Conservation (phyloP, 208 protist genomes). For the Acanthamoeba comandoni region DNA sequence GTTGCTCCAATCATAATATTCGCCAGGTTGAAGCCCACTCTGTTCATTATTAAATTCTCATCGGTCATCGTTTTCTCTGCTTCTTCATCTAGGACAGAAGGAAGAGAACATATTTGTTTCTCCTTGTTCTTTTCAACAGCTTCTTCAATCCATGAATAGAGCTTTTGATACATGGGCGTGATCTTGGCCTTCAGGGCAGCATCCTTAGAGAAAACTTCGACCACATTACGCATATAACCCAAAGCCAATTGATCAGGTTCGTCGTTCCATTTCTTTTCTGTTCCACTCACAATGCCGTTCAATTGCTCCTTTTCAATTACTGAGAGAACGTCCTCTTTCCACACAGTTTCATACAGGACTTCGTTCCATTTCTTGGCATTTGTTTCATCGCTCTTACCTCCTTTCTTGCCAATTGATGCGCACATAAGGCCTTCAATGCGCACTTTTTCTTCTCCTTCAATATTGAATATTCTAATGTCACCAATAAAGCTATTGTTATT, state of each 20-base stretch:
- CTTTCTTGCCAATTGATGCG: constrained; percentile 44
- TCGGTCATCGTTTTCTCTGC: background rate
- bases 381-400: too few species aligned
- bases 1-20: constrained; percentile 8
- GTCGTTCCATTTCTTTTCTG: constrained; percentile 16
- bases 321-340: background rate
- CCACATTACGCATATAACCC: constrained; percentile 2
- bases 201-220: background rate
- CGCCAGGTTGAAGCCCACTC: background rate
- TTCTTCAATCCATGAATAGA: background rate
- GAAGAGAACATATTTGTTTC: too few species aligned
- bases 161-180: background rate
- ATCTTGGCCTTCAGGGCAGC: background rate
- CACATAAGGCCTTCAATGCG: constrained; percentile 14
- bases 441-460: constrained; percentile 7
- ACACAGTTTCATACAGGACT: constrained; percentile 19
- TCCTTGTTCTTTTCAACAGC: background rate
- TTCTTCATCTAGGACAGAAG: too few species aligned
- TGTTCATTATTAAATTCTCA: constrained; percentile 20
- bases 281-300: background rate
- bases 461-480: constrained; percentile 7
- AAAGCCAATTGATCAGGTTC: constrained; percentile 1
- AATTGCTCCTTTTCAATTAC: background rate
- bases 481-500: background rate
- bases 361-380: constrained; percentile 20